Evolutionary conservation across 2,329 filamentous ascomycete species (phyloP), one percentile per base, ranked within the genome.

Genomic region (Drechslerella dactyloides): DNA sequence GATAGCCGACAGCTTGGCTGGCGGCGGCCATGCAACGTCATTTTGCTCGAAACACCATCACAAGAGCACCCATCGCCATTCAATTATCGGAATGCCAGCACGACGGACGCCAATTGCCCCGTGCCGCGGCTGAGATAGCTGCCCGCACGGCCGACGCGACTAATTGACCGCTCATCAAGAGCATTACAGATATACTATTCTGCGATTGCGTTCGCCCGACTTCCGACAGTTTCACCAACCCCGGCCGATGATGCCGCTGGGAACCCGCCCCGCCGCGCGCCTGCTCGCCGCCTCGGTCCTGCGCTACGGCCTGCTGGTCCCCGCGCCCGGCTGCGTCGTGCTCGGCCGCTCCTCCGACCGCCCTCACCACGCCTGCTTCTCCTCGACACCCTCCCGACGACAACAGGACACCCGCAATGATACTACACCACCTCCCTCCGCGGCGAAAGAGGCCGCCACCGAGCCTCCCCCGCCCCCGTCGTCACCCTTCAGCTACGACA

Each of bases 301-400:
- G 17, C 68, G 68, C n/a, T 72, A 72, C 35, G 68, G 68, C 21
- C 55, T 72, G 17, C 60, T 72, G 21, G 50, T 72, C 33, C 68
- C 68, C 11, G 68, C 68, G n/a, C 66, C 66, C 13, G 55, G 66
- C 50, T 72, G 60, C n/a, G n/a, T 72, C 21, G 60, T 51, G 10
- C 51, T 64, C 33, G 51, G 52, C 59, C 63, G 55, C 7, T n/a
- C 30, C 46, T 2, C 37, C 8, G 27, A 37, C 53, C 40, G 35
- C 40, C 4, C 51, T 15, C 35, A 23, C 23, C 19, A 48, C 21
- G 19, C 33, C 11, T 42, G 15, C 7, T 10, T 21, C 44, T 21
- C 40, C 10, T 55, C 48, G 59, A 59, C 13, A 51, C 48, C 8
- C 56, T 65, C 50, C 52, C 59, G 19, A 60, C 54, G 30, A 57